Percentiles rank a stretch among this genome's conserved stretches.
These are phyloP conservation scores for Durio zibethinus DNA, from an alignment of 345 rosid genomes.

Conservation along the genomic window DNA sequence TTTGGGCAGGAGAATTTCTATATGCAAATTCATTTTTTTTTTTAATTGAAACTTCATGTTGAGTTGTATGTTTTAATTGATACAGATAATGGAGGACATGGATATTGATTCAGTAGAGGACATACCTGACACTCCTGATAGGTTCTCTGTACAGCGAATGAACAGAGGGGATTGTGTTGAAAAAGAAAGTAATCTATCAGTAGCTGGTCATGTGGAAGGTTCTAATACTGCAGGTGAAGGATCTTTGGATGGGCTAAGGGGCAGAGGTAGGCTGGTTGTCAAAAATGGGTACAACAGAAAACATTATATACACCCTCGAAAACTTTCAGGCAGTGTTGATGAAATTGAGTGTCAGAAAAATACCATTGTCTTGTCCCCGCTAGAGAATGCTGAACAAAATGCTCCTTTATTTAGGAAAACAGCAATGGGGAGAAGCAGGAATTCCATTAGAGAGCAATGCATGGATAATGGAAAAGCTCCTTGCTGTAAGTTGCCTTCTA, in stretches of 20 bases:
- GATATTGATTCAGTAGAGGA: constrained; percentile 56
- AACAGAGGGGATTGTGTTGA: constrained; percentile 25
- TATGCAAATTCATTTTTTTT: not conserved
- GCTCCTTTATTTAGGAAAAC: constrained; percentile 47
- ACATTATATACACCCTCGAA: constrained; percentile 25
- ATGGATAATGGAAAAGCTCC: constrained; percentile 43
- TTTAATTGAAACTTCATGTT: not conserved
- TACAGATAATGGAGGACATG: constrained; percentile 60
- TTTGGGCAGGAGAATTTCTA: not conserved
- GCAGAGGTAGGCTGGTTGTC: constrained; percentile 28
- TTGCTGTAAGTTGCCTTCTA: constrained; percentile 22
- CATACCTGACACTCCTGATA: constrained; percentile 85
- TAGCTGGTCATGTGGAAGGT: constrained; percentile 28
- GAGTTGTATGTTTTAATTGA: not conserved
- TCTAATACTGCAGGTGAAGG: constrained; percentile 29
- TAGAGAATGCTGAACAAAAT: constrained; percentile 26
- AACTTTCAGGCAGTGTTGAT: constrained; percentile 22
- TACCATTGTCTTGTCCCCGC: constrained; percentile 21
- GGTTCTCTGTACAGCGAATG: constrained; percentile 29
- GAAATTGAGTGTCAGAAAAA: constrained; percentile 27
- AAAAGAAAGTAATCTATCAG: constrained; percentile 35
- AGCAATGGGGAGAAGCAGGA: constrained; percentile 24
- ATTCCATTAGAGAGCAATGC: constrained; percentile 23
- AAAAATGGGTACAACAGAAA: constrained; percentile 33
- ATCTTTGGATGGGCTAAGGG: constrained; percentile 23